Evolutionary conservation across 139 green algal genomes (phyloP).

Genomic region (Dunaliella primolecta): DNA sequence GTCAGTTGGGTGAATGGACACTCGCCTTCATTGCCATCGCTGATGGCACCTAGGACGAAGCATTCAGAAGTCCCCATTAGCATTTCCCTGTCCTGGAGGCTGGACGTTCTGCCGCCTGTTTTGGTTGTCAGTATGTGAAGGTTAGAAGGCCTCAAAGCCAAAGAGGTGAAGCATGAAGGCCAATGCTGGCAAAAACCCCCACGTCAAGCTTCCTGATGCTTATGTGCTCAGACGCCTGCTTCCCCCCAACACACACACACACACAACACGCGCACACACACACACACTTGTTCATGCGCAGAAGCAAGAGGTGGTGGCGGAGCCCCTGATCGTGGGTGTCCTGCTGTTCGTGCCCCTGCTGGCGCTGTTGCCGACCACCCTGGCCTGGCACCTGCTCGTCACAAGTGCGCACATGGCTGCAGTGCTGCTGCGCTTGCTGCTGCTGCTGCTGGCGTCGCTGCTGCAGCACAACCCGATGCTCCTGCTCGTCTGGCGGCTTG

Average conservation of each 20-base stretch:
- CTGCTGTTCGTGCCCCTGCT: constrained; percentile 57
- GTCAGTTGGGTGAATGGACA: no score
- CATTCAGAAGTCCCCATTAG: no score
- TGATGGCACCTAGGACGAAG: no score
- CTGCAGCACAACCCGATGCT: not conserved
- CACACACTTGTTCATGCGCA: not conserved
- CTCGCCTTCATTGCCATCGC: no score
- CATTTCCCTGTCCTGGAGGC: no score
- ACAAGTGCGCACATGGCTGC: constrained; percentile 6
- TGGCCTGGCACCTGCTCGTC: constrained; percentile 31
- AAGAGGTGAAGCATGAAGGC: no score
- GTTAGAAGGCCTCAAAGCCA: no score
- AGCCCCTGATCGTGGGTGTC: constrained; percentile 64
- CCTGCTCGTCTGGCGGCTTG: constrained; percentile 8
- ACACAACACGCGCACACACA: not conserved
- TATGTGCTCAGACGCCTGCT: no score
- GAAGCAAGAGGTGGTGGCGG: constrained; percentile 44
- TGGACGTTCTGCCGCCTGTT: no score
- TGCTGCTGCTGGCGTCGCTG: constrained; percentile 4
- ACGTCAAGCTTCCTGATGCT: no score
- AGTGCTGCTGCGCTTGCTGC: not conserved
- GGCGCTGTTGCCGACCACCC: constrained; percentile 47
- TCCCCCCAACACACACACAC: not conserved
- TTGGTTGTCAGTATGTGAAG: no score
- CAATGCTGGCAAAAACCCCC: no score